Base-by-base conservation (phyloP, 768 basidiomycete genomes). In the Stropharia rugosoannulata region DNA sequence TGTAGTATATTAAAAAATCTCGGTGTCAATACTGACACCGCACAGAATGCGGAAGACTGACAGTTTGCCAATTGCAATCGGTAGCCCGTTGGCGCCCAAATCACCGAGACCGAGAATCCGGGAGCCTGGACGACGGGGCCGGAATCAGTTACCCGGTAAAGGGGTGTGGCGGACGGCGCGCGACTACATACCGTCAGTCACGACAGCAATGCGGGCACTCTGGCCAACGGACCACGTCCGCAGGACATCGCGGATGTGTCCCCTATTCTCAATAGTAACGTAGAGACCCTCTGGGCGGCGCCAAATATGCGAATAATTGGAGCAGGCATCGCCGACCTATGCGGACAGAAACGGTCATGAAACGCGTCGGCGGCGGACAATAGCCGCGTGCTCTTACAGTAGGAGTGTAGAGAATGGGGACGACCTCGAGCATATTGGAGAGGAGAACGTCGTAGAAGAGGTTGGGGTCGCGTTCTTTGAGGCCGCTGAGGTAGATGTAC, bases 51-150 rank as follows among this genome's bases (percentile, higher is more conserved):
- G 29, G 29, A 32, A 6, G 29, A 78, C 80, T 42, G 64, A 86
- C 75, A 92, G 68, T 75, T 91, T 90, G 29, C 90, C 89, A 51
- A 89, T 83, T 51, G 83, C 81, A 65, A 91, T 87, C 57, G 83
- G 77, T 5, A 80, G 65, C 11, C 78, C 78, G 55, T 80, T 79
- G 11, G 76, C 78, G 27, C 78, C 76, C 32, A 78, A 71, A 57
- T 79, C 76, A 42, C 76, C 78, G 6, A 90, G 79, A 54, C 90
- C 89, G 29, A 92, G 80, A 57, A 92, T 90, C 16, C 90, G 80
- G 8, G 84, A 86, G 49, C 82, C 87, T 76, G 45, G 52, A 47
- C 18, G 16, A 48, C 13, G n/a, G 22, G 25, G 49, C 51, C 50
- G 50, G 55, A 46, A 58, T 40, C 19, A 60, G 41, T 44, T 38